Conservation (phyloP, 1,284 basidiomycete genomes). For the Hortiboletus rubellus region DNA sequence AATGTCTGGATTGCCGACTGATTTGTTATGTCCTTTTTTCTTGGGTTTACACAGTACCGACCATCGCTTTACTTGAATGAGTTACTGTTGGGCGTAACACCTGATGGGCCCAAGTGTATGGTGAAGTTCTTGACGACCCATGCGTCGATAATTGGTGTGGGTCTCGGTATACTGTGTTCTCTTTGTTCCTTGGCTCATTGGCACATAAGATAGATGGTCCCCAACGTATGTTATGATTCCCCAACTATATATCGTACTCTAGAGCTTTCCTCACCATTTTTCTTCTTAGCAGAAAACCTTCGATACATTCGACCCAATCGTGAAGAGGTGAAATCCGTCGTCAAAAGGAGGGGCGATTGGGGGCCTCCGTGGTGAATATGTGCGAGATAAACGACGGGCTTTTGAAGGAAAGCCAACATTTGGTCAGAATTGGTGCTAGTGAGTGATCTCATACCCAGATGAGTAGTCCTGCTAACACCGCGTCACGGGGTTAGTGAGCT, state of each 20-base stretch:
- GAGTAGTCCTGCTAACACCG: background rate
- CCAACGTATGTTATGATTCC: slow-evolving; percentile 3
- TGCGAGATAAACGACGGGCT: slow-evolving; percentile 37
- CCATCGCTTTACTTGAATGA: background rate
- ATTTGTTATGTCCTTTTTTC: slow-evolving; percentile 21
- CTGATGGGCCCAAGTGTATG: too few species aligned
- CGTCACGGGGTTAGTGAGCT: background rate
- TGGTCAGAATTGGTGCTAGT: slow-evolving; percentile 31
- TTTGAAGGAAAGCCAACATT: slow-evolving; percentile 25
- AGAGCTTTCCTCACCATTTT: slow-evolving; percentile 38
- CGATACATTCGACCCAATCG: too few species aligned
- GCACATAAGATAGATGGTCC: slow-evolving; percentile 4
- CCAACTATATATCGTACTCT: too few species aligned
- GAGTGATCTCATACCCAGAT: slow-evolving; percentile 6
- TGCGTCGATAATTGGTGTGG: too few species aligned
- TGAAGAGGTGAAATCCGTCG: too few species aligned
- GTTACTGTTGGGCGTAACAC: slow-evolving; percentile 39
- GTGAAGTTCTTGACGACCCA: too few species aligned
- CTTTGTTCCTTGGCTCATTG: background rate
- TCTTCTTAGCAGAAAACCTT: background rate
- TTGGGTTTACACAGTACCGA: slow-evolving; percentile 4
- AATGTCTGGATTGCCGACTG: slow-evolving; percentile 39
- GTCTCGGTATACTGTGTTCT: too few species aligned
- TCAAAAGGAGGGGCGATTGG: slow-evolving; percentile 35
- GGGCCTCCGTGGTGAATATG: slow-evolving; percentile 41